phyloP scores from a whole-genome alignment of 2,329 filamentous ascomycete species.

The Epichloe hybrida region DNA sequence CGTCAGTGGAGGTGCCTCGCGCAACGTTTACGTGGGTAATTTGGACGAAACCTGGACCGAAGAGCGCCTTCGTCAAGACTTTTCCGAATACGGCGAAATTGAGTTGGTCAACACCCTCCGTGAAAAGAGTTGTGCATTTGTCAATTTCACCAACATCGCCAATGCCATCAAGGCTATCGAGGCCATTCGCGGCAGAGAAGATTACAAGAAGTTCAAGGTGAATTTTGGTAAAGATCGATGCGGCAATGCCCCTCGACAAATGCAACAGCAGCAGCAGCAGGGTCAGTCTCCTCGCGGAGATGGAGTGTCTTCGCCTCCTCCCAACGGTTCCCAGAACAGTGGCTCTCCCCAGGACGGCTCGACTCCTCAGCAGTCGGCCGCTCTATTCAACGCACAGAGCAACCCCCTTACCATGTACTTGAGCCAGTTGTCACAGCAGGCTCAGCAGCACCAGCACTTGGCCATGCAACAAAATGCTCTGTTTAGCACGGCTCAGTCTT shows the following conservation, averaged over 20 bases:
- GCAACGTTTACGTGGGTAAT: slow-evolving; percentile 97
- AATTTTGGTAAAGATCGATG: slow-evolving; percentile 99
- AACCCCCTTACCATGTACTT: slow-evolving; percentile 92
- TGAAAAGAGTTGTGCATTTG: slow-evolving; percentile 98
- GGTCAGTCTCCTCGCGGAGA: slow-evolving; percentile 54
- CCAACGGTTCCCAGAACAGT: slow-evolving; percentile 47
- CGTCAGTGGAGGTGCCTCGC: slow-evolving; percentile 91
- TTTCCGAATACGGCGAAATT: slow-evolving; percentile 94
- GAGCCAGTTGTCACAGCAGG: slow-evolving; percentile 63
- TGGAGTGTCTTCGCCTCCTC: slow-evolving; percentile 41
- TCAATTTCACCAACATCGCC: slow-evolving; percentile 99
- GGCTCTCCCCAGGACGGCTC: slow-evolving; percentile 39
- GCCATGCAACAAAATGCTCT: slow-evolving; percentile 67
- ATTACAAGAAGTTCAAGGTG: slow-evolving; percentile 98
- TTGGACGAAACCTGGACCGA: slow-evolving; percentile 95
- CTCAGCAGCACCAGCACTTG: slow-evolving; percentile 56
- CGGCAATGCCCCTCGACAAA: slow-evolving; percentile 87
- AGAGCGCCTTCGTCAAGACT: slow-evolving; percentile 89
- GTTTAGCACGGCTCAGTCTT: slow-evolving; percentile 58
- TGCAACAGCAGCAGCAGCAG: slow-evolving; percentile 22
- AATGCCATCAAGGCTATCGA: slow-evolving; percentile 99
- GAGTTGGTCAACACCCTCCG: slow-evolving; percentile 92
- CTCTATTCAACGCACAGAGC: slow-evolving; percentile 67
- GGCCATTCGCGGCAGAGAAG: slow-evolving; percentile 83
- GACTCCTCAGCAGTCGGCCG: slow-evolving; percentile 52